A percentile compares a stretch with the other conserved stretches of the same genome.
These are phyloP conservation scores for Kalaharituber pfeilii DNA, from an alignment of 2,329 filamentous ascomycete species.

Conservation along the genomic window DNA sequence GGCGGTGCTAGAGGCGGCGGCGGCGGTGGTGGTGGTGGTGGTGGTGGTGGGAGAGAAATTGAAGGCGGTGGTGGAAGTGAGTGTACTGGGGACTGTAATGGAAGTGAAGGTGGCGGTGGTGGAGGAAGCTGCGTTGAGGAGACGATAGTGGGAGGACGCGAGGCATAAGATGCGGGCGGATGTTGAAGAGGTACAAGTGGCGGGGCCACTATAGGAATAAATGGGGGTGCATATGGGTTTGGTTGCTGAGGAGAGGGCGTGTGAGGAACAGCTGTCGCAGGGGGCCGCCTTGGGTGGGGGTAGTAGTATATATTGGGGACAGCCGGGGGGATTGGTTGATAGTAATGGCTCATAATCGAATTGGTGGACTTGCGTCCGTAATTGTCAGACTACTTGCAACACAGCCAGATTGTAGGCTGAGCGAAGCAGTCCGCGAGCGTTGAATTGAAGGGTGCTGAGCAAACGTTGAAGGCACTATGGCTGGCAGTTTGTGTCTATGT, in stretches of 20 bases:
- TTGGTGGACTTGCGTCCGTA: constrained; percentile 8
- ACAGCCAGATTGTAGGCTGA: constrained; percentile 17
- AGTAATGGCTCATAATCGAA: constrained; percentile 14
- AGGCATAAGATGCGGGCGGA: not conserved
- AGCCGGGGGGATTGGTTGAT: constrained; percentile 13
- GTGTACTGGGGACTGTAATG: not conserved
- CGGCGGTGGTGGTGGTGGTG: constrained; percentile 5
- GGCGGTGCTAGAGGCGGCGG: too few species aligned
- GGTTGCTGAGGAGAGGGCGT: constrained; percentile 7
- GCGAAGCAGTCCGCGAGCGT: constrained; percentile 15
- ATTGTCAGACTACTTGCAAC: constrained; percentile 13
- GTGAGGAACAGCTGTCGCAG: not conserved
- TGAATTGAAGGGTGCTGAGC: constrained; percentile 12
- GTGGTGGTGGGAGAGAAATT: not conserved
- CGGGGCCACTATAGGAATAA: not conserved
- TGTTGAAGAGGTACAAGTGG: not conserved
- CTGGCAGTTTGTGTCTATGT: too few species aligned
- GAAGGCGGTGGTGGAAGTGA: constrained; percentile 9
- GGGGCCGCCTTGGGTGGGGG: constrained; percentile 7
- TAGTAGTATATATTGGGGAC: constrained; percentile 12
- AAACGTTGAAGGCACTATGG: not conserved
- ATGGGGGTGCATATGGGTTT: constrained; percentile 10
- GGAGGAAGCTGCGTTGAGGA: constrained; percentile 1
- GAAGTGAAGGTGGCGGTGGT: constrained; percentile 5
- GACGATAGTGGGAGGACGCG: not conserved